A percentile compares a stretch with the other conserved stretches of the same genome.
These are phyloP conservation scores for Trichoderma breve DNA, from an alignment of 2,329 filamentous ascomycete genomes.

Conservation along the genomic window DNA sequence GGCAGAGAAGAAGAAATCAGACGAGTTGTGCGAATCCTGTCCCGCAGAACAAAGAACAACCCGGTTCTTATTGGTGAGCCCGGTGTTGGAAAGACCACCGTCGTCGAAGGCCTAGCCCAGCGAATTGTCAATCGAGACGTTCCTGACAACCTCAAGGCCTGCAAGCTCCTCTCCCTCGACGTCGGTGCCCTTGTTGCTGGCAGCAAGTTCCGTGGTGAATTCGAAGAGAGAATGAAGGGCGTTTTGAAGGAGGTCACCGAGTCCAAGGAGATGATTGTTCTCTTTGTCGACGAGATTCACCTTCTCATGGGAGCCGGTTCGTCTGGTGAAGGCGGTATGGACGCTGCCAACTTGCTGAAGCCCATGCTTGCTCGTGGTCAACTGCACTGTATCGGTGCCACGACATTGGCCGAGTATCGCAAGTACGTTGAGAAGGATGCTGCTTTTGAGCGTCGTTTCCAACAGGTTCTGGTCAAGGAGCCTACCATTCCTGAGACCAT, in stretches of 20 bases:
- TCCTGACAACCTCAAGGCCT: conserved; percentile 89
- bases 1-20: conserved; percentile 94
- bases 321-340: conserved; percentile 96
- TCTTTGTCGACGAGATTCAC: conserved; percentile 99
- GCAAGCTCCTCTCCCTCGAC: conserved; percentile 90
- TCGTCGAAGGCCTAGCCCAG: conserved; percentile 92
- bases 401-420: conserved; percentile 89
- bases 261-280: conserved; percentile 92
- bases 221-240: conserved; percentile 99
- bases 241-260: conserved; percentile 95
- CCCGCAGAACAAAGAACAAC: conserved; percentile 96
- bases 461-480: conserved; percentile 96
- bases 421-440: conserved; percentile 99
- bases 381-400: conserved; percentile 96
- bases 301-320: conserved; percentile 96
- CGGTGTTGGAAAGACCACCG: conserved; percentile 97
- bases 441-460: conserved; percentile 96
- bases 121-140: conserved; percentile 97
- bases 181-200: conserved; percentile 93
- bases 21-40: conserved; percentile 86
- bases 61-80: conserved; percentile 96
- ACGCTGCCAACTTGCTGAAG: conserved; percentile 95
- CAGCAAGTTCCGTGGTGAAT: conserved; percentile 97
- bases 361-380: conserved; percentile 97
- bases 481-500: conserved; percentile 85